Base-by-base conservation (phyloP, 306 rosid species). In the Prunus padus region DNA sequence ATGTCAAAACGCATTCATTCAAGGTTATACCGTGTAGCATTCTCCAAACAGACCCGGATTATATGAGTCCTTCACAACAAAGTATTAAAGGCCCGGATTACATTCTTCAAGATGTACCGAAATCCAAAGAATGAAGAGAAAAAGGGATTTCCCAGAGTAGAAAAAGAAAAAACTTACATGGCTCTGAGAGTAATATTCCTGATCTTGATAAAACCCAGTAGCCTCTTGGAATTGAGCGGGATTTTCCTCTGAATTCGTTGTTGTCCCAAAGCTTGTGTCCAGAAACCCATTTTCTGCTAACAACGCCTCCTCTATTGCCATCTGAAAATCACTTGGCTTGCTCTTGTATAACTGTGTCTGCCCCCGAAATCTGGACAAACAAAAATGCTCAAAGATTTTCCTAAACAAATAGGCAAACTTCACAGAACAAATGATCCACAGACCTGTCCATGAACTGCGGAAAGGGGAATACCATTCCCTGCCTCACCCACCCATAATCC, bases 401-500 rank as follows among this genome's bases (percentile, higher is more conserved):
- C 76, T 76, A 62, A 44, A 46, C 79, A 37, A 73, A 80, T 37
- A 62, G 61, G 44, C 47, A 13, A 40, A 67, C 57, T 15, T 59
- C 73, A 72, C 44, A 52, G 25, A n/a, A 74, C 51, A 47, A 28
- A 14, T 51, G 46, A 71, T 76, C 76, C 61, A 82, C 88, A 20
- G 37, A 95, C 99, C 97, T 92, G 75, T 87, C 92, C 83, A 92
- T 73, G 85, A 90, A 95, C 56, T 88, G 84, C 72, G 11, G 19
- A 67, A 95, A 95, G 16, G 99, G 99, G 77, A 81, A 92, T 44
- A 95, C 76, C 96, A 82, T 89, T 76, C 97, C 99, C 83, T 95
- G 99, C 89, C 81, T 95, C 84, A 88, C 97, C 99, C 99, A 95
- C 23, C 96, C 97, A 55, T 92, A 92, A 77, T 95, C 97, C 99